Evolutionary conservation across 2,329 filamentous ascomycete species (phyloP), one percentile per base, ranked within the genome.

Genomic region (Alternaria angustiovoidea): DNA sequence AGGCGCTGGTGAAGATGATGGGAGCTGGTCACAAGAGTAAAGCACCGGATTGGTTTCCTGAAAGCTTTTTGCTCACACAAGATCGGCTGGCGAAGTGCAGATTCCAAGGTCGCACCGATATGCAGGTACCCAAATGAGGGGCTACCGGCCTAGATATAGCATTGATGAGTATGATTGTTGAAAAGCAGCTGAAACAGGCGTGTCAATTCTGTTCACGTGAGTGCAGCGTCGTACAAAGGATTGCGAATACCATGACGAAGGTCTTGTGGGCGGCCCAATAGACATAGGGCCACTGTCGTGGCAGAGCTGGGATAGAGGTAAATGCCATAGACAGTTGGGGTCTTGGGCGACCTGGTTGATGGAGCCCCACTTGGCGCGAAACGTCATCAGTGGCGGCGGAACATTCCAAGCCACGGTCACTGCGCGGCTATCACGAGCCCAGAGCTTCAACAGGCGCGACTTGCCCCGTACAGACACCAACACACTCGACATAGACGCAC

Each of bases 1-100:
- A 84, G 65, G 88, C 84, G 0, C 66, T 90, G 59, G 85, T 82
- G 2, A 76, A 79, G 30, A 87, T 89, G 84, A 82, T 88, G 62
- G 43, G 74, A 20, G 65, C 69, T 61, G 78, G 52, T 16, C 72
- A 70, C 12, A 63, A 69, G 61, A 78, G 55, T 22, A 72, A 70
- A 11, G 67, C 65, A 46, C 72, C 82, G 7, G 63, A 67, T 9
- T 88, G 86, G 86, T 87, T 88, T 47, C 86, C 86, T 0, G 70
- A 78, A 14, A 80, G 79, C 6, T 88, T 87, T 58, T 70, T 79
- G 8, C 74, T 86, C n/a, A 82, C 64, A 6, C 71, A 81, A 57
- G 75, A 82, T 62, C 81, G 86, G 67, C 66, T 86, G 2, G 32
- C 32, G 14, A 65, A 49, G 28, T 58, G 62, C 18, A 58, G 12